Conservation (phyloP, 202 grass and related monocot genomes). For the Saccharum hybrid region DNA sequence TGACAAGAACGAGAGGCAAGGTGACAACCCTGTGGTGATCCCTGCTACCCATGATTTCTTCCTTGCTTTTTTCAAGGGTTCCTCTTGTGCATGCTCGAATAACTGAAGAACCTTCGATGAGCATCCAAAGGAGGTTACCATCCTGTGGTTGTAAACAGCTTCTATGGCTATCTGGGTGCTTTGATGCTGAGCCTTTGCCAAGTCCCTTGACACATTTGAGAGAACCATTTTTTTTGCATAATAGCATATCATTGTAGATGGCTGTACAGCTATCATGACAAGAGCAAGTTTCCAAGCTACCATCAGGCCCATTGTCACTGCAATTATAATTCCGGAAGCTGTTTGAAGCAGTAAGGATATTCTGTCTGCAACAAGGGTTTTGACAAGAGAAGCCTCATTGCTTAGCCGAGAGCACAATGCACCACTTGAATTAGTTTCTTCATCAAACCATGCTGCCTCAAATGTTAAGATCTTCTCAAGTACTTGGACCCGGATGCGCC, state of each 20-base stretch:
- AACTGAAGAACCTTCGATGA: slow-evolving; percentile 79
- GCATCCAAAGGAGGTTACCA: slow-evolving; percentile 97
- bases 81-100: slow-evolving; percentile 82
- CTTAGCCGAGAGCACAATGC: slow-evolving; percentile 85
- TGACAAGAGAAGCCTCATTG: slow-evolving; percentile 86
- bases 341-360: slow-evolving; percentile 96
- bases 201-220: slow-evolving; percentile 80
- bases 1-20: slow-evolving; percentile 88
- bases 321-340: slow-evolving; percentile 79
- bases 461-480: slow-evolving; percentile 95
- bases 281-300: slow-evolving; percentile 98
- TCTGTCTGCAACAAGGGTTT: slow-evolving; percentile 93
- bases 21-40: slow-evolving; percentile 82
- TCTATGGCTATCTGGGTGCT: slow-evolving; percentile 99
- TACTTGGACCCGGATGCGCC: slow-evolving; percentile 81
- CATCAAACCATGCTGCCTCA: slow-evolving; percentile 96
- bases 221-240: slow-evolving; percentile 94
- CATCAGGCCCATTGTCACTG: slow-evolving; percentile 84
- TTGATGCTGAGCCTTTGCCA: slow-evolving; percentile 86
- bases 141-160: slow-evolving; percentile 94
- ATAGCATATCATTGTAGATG: slow-evolving; percentile 84
- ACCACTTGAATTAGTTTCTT: slow-evolving; percentile 86
- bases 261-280: slow-evolving; percentile 98
- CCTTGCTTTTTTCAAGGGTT: slow-evolving; percentile 79
- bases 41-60: slow-evolving; percentile 97